phyloP scores from a whole-genome alignment of 2,329 filamentous ascomycete genomes.

The Colletotrichum magnum region DNA sequence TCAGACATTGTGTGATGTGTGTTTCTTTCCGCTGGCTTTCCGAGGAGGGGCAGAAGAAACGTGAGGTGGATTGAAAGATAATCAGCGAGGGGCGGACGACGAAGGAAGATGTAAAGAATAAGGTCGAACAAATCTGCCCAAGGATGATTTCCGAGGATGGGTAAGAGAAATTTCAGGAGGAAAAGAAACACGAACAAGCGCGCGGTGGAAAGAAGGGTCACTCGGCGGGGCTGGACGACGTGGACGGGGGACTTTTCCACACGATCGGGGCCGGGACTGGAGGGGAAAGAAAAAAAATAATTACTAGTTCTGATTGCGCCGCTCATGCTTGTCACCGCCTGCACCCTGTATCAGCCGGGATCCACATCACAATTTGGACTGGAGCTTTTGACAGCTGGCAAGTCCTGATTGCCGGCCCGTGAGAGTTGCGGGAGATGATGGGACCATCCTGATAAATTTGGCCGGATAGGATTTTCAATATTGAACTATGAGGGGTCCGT shows the following conservation, averaged over 20 bases:
- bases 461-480: too few relatives aligned
- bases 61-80: not conserved
- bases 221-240: conserved; percentile 25
- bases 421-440: too few relatives aligned
- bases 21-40: not conserved
- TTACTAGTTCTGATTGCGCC: conserved; percentile 35
- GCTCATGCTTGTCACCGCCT: conserved; percentile 39
- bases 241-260: conserved; percentile 31
- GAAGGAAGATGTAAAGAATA: not conserved
- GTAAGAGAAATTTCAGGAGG: conserved; percentile 31
- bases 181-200: conserved; percentile 29
- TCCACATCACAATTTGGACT: conserved; percentile 23
- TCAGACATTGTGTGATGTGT: conserved; percentile 54
- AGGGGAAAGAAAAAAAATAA: conserved; percentile 20
- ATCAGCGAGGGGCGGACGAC: not conserved
- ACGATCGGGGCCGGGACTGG: conserved; percentile 38
- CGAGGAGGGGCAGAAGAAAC: conserved; percentile 5
- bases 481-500: not conserved
- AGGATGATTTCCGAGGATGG: conserved; percentile 3
- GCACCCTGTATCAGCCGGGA: conserved; percentile 30
- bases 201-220: conserved; percentile 36
- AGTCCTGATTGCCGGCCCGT: conserved; percentile 37
- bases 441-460: too few relatives aligned
- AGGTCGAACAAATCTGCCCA: not conserved
- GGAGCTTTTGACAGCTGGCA: conserved; percentile 29